Evolutionary conservation across 2,329 filamentous ascomycete genomes (phyloP).

Genomic region (Paracorniculantispora psalliotae): DNA sequence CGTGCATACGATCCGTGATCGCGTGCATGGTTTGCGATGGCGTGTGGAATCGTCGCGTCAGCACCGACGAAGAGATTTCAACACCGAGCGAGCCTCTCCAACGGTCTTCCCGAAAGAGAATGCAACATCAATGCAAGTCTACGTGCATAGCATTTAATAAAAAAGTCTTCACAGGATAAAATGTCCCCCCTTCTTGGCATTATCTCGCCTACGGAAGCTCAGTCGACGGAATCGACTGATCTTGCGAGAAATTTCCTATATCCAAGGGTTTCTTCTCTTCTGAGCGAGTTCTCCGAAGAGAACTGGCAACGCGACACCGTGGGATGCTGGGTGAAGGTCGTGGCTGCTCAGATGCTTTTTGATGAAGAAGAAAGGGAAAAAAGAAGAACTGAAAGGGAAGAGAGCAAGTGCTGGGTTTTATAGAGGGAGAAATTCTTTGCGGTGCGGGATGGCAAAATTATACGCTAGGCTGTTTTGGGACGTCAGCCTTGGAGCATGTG

Average conservation of each 20-base stretch:
- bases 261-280: constrained; percentile 54
- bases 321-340: constrained; percentile 53
- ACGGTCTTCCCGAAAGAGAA: no score
- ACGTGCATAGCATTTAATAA: not conserved
- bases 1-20: no score
- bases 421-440: constrained; percentile 4
- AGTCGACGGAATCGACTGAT: constrained; percentile 26
- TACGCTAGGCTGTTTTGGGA: constrained; percentile 7
- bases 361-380: constrained; percentile 45
- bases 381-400: constrained; percentile 16
- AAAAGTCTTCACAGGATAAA: constrained; percentile 15
- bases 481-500: no score
- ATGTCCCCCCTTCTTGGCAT: constrained; percentile 61
- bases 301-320: constrained; percentile 62
- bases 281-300: constrained; percentile 45
- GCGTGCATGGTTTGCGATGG: no score
- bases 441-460: constrained; percentile 9
- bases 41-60: no score
- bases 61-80: not conserved
- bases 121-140: no score
- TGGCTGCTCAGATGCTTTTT: constrained; percentile 62
- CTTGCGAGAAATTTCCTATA: constrained; percentile 58
- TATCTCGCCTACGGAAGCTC: constrained; percentile 43
- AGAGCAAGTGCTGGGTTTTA: not conserved
- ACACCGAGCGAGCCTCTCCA: no score